These are phyloP conservation scores for Spathaspora gorwiae DNA, from an alignment of 805 yeast genomes.

Conservation along the genomic window DNA sequence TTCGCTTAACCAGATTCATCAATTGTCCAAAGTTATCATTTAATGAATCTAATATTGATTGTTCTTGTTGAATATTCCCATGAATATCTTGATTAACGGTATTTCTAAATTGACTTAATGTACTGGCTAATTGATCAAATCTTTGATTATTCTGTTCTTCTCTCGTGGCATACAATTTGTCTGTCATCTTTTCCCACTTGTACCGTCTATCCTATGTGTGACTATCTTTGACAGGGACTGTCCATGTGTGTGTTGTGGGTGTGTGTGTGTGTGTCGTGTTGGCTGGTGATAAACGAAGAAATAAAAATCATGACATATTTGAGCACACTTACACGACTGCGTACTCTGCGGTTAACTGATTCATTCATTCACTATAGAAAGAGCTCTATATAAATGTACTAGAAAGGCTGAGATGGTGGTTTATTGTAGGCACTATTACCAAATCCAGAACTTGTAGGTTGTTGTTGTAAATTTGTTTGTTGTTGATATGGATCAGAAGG, in stretches of 20 bases:
- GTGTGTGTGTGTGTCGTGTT: too few species aligned
- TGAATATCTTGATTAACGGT: constrained; percentile 41
- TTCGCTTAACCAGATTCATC: constrained; percentile 34
- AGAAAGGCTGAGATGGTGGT: constrained; percentile 1
- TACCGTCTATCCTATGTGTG: too few species aligned
- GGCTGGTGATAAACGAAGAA: too few species aligned
- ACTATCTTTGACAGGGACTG: too few species aligned
- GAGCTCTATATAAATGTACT: too few species aligned
- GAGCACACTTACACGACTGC: too few species aligned
- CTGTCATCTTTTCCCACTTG: constrained; percentile 14
- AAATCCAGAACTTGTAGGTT: constrained; percentile 39
- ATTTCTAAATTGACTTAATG: constrained; percentile 38
- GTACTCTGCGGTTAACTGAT: too few species aligned
- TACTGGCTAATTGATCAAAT: constrained; percentile 40
- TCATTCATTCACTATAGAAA: too few species aligned
- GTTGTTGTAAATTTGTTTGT: constrained; percentile 14
- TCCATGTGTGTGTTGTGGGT: too few species aligned
- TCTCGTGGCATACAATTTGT: constrained; percentile 34
- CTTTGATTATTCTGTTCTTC: constrained; percentile 40
- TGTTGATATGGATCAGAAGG: neutral
- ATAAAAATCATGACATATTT: too few species aligned
- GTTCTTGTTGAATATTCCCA: constrained; percentile 37
- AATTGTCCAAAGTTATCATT: constrained; percentile 35
- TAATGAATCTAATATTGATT: constrained; percentile 33
- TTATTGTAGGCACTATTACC: constrained; percentile 22